phyloP scores from a whole-genome alignment of 2,329 filamentous ascomycete species.

The Orbilia oligospora region DNA sequence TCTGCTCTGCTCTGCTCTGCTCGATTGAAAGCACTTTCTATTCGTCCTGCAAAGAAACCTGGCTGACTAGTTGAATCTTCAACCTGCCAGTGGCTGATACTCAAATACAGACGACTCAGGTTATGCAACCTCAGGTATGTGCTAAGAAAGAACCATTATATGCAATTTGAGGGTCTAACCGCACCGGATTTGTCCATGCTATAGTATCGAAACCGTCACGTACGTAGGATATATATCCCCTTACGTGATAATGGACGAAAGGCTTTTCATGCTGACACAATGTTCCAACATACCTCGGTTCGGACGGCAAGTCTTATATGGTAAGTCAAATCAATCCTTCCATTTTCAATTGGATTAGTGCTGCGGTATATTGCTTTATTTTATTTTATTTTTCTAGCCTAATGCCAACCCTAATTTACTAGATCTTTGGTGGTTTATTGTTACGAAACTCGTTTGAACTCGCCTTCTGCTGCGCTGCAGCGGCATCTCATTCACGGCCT shows the following conservation, averaged over 20 bases:
- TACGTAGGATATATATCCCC: conserved; percentile 18
- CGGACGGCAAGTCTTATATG: conserved; percentile 53
- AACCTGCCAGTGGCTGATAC: conserved; percentile 72
- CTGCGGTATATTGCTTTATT: too few relatives aligned
- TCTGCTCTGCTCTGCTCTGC: too few relatives aligned
- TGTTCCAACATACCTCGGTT: background rate
- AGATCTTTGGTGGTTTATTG: conserved; percentile 84
- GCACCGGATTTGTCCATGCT: background rate
- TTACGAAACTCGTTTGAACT: conserved; percentile 82
- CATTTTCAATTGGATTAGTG: background rate
- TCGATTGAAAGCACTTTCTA: background rate
- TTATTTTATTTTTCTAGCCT: conserved; percentile 9
- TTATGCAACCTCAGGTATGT: conserved; percentile 82
- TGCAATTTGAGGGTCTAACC: background rate
- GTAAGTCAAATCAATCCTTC: conserved; percentile 18
- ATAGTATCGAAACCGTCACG: conserved; percentile 63
- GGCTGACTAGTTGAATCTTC: conserved; percentile 5
- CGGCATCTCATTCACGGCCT: conserved; percentile 78
- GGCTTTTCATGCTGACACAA: conserved; percentile 20
- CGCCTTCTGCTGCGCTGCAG: conserved; percentile 81
- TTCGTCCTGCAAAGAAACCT: conserved; percentile 1
- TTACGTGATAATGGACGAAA: conserved; percentile 2
- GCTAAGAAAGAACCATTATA: conserved; percentile 67
- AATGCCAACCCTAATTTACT: conserved; percentile 71
- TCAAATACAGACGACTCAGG: conserved; percentile 76